Base-by-base conservation (phyloP, 371 early-diverging fungal species). In the Actinomortierella ambigua region DNA sequence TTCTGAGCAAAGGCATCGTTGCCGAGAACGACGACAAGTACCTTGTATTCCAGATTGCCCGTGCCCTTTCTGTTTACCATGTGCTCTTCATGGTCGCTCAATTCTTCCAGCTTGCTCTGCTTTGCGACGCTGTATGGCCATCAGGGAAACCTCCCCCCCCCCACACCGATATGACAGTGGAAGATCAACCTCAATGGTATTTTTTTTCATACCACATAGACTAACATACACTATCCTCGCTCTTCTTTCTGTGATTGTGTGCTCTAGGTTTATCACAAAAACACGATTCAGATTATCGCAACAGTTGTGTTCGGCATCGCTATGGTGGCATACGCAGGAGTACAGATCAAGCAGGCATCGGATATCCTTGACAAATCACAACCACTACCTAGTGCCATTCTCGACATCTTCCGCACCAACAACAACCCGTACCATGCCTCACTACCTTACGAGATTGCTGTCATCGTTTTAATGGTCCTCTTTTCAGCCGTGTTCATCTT, bases 281-380 rank as follows among this genome's bases (percentile, higher is more conserved):
- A 80, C 44, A 80, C 81, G 1, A 78, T 80, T 46, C 81, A 80
- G 43, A 68, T 80, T 23, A 67, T 77, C 20, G 76, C 77, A 17
- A 56, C 78, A 27, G 70, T 67, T 4, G 48, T 67, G 27, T 80
- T 80, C 55, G 75, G 71, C 46, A 65, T 77, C 41, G 68, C 73
- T 4, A 63, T 69, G 53, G 69, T 78, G 8, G 57, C 53, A 13
- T 80, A 78, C 28, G 73, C 78, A 26, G 76, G 70, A 47, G 65
- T 78, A 6, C 80, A 80, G 61, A 58, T 73, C 62, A 69, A 69
- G 55, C 63, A 62, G 48, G 76, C 67, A 3, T 44, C 55, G 23
- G 67, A 77, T n/a, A 66, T 75, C 52, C 63, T 76, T 40, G 59
- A 44, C 49, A 54, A 52, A 42, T 62, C 66, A 6, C 50, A 63